phyloP scores from a whole-genome alignment of 2,329 filamentous ascomycete genomes.

The Hypoxylon rubiginosum region DNA sequence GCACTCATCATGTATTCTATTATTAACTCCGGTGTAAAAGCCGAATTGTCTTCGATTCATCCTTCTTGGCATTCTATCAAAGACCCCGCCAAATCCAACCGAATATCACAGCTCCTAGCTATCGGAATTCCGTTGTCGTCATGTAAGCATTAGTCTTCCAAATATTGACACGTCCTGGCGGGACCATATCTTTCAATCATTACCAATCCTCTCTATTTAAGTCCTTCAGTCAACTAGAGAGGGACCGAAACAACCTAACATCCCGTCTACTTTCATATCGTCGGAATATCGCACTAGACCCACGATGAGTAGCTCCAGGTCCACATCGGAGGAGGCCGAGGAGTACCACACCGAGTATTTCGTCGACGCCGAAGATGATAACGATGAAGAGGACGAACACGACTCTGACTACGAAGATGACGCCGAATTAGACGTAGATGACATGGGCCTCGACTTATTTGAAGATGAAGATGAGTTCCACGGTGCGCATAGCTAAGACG shows the following conservation, averaged over 20 bases:
- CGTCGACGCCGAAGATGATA: constrained; percentile 45
- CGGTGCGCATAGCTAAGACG: constrained; percentile 39
- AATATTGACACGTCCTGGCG: constrained; percentile 16
- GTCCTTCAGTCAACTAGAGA: neutral
- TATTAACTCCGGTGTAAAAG: constrained; percentile 40
- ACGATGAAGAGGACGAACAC: constrained; percentile 40
- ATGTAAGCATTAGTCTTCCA: constrained; percentile 27
- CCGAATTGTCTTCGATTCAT: constrained; percentile 23
- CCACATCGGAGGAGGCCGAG: constrained; percentile 40
- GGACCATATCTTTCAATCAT: constrained; percentile 18
- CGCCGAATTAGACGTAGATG: constrained; percentile 46
- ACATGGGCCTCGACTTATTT: constrained; percentile 43
- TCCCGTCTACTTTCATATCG: neutral
- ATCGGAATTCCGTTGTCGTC: constrained; percentile 40
- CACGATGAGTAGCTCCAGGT: constrained; percentile 45
- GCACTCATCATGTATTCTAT: neutral
- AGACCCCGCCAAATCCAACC: constrained; percentile 24
- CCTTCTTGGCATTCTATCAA: constrained; percentile 12
- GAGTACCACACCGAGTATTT: constrained; percentile 42
- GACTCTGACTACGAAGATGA: constrained; percentile 46
- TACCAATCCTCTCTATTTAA: neutral
- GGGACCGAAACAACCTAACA: neutral
- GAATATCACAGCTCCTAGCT: constrained; percentile 9
- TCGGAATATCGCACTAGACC: neutral
- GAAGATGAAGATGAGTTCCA: constrained; percentile 52